phyloP scores from a whole-genome alignment of 495 filamentous ascomycete species.

The Pyrenula aspistea region DNA sequence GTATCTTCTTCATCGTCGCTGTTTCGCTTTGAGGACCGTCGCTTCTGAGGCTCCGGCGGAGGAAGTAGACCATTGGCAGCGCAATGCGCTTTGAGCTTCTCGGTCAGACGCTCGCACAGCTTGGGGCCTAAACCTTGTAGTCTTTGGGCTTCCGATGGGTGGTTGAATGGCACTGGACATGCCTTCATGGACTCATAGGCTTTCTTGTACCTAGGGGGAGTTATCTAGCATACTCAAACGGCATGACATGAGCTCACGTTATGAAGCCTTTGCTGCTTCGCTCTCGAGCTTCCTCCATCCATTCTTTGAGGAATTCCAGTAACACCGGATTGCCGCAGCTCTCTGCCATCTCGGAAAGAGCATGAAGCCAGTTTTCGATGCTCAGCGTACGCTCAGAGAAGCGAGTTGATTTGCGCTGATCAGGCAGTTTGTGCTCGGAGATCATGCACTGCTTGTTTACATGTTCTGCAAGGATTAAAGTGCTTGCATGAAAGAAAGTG shows the following conservation, averaged over 20 bases:
- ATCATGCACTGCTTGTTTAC: neutral
- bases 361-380: too few species aligned
- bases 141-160: conserved; percentile 62
- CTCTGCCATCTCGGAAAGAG: conserved; percentile 34
- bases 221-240: neutral
- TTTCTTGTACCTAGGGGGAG: conserved; percentile 48
- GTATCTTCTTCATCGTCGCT: conserved; percentile 18
- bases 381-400: too few species aligned
- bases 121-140: conserved; percentile 63
- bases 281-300: conserved; percentile 62
- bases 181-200: conserved; percentile 73
- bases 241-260: conserved; percentile 25
- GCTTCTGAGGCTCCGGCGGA: conserved; percentile 41
- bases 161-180: conserved; percentile 61
- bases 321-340: conserved; percentile 63
- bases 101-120: conserved; percentile 57
- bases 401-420: too few species aligned
- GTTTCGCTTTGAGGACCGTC: conserved; percentile 6
- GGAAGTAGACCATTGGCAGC: conserved; percentile 50
- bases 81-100: conserved; percentile 56
- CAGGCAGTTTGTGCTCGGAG: too few species aligned
- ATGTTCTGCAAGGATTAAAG: neutral
- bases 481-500: neutral
- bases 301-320: conserved; percentile 66
- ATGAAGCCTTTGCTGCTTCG: conserved; percentile 58